These are phyloP conservation scores for Stagonosporopsis rhizophila DNA, from an alignment of 2,329 filamentous ascomycete species.

Conservation along the genomic window DNA sequence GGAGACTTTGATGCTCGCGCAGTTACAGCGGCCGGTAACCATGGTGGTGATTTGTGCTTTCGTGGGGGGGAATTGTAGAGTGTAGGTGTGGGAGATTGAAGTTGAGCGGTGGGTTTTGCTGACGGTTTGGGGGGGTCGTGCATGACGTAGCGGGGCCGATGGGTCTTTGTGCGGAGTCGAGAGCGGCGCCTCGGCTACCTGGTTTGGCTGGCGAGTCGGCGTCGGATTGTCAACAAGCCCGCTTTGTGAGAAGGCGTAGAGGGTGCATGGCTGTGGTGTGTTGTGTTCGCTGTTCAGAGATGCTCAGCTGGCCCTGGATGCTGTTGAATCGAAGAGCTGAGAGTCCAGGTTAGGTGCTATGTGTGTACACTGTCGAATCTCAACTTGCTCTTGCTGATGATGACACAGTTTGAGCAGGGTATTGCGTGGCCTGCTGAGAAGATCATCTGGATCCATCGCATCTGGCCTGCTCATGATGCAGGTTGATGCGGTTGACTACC, in stretches of 20 bases:
- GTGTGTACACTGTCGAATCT: neutral
- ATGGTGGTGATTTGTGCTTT: conserved; percentile 11
- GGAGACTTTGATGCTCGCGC: conserved; percentile 35
- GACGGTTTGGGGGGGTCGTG: neutral
- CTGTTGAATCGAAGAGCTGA: neutral
- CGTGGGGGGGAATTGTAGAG: neutral
- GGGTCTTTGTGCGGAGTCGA: neutral
- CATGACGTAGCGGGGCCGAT: conserved; percentile 3
- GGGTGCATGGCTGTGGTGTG: neutral
- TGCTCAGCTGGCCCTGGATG: neutral
- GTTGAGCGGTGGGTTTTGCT: too few species aligned
- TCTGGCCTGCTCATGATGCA: neutral
- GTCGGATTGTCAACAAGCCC: neutral
- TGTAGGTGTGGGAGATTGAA: neutral
- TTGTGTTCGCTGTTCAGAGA: neutral
- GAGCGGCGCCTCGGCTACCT: conserved; percentile 6
- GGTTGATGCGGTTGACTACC: neutral
- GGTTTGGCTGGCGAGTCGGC: neutral
- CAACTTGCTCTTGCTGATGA: neutral
- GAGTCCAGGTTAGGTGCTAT: neutral
- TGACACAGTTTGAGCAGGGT: neutral
- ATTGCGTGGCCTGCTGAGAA: too few species aligned
- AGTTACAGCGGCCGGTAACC: conserved; percentile 43
- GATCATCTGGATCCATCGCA: neutral
- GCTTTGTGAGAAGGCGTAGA: neutral